These are phyloP conservation scores for Elongisporangium prolatum DNA, from an alignment of 352 stramenopile species.

Conservation along the genomic window DNA sequence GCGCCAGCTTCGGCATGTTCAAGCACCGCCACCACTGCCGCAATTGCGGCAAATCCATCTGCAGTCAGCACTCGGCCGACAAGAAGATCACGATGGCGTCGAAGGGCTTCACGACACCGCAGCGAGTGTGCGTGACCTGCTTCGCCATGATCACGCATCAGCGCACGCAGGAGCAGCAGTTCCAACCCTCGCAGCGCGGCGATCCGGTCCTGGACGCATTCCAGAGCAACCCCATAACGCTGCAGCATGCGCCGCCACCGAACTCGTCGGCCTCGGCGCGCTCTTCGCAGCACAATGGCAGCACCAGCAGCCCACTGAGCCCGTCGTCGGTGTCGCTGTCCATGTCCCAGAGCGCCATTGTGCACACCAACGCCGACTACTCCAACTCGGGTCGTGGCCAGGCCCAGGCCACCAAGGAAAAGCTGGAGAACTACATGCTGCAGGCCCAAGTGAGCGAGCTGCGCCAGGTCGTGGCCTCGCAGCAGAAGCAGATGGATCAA, in stretches of 20 bases:
- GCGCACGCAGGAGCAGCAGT: constrained; percentile 17
- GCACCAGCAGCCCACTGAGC: constrained; percentile 11
- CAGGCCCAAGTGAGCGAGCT: constrained; percentile 49
- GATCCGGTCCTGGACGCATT: constrained; percentile 15
- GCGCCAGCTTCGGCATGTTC: constrained; percentile 74
- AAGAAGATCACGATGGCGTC: constrained; percentile 69
- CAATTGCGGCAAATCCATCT: constrained; percentile 82
- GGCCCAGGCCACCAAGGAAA: constrained; percentile 3
- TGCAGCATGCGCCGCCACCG: constrained; percentile 15
- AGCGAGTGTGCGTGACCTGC: constrained; percentile 77
- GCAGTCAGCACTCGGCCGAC: constrained; percentile 74
- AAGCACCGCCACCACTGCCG: constrained; percentile 84
- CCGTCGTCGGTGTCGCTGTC: constrained; percentile 4
- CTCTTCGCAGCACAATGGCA: constrained; percentile 7
- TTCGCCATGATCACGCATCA: constrained; percentile 63
- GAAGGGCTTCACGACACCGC: constrained; percentile 72
- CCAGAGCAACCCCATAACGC: constrained; percentile 13
- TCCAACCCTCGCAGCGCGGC: constrained; percentile 20
- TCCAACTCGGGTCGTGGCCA: background rate
- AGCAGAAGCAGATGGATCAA: constrained; percentile 72
- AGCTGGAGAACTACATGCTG: constrained; percentile 17
- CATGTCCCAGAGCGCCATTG: background rate
- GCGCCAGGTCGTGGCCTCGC: constrained; percentile 35
- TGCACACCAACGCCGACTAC: background rate
- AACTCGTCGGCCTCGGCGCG: constrained; percentile 2